These are phyloP conservation scores for Lactarius sanguifluus DNA, from an alignment of 768 basidiomycete genomes.

Conservation along the genomic window DNA sequence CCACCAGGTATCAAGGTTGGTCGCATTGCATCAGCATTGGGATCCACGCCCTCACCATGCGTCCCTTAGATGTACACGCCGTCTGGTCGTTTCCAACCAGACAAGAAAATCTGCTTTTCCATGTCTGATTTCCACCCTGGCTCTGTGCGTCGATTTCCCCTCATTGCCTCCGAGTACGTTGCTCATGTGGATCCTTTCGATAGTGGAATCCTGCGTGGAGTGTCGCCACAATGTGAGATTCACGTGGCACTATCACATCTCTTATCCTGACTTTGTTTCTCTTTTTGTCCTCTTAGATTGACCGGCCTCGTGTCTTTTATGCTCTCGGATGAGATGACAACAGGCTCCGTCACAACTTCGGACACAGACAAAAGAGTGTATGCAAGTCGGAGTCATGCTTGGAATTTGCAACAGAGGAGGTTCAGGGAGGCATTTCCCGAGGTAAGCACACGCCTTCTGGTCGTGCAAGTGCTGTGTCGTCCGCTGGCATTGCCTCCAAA, in stretches of 20 bases:
- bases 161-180: not conserved
- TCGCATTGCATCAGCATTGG: conserved; percentile 12
- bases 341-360: conserved; percentile 82
- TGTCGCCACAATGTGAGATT: conserved; percentile 83
- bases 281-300: conserved; percentile 49
- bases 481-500: conserved; percentile 7
- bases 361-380: conserved; percentile 76
- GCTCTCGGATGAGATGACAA: conserved; percentile 96
- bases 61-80: conserved; percentile 79
- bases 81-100: conserved; percentile 85
- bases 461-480: conserved; percentile 1
- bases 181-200: conserved; percentile 5
- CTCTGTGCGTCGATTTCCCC: conserved; percentile 52
- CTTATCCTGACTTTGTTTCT: conserved; percentile 25
- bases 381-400: conserved; percentile 77
- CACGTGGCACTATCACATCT: conserved; percentile 11
- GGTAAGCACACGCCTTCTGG: conserved; percentile 46
- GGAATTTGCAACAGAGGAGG: conserved; percentile 76
- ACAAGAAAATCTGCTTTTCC: conserved; percentile 96
- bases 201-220: conserved; percentile 98
- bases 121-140: conserved; percentile 97
- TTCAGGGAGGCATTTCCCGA: conserved; percentile 90
- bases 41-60: conserved; percentile 14
- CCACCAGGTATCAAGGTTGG: conserved; percentile 93
- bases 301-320: conserved; percentile 94